Conservation (phyloP, 371 early-diverging fungal species). For the Mortierella sp. region DNA sequence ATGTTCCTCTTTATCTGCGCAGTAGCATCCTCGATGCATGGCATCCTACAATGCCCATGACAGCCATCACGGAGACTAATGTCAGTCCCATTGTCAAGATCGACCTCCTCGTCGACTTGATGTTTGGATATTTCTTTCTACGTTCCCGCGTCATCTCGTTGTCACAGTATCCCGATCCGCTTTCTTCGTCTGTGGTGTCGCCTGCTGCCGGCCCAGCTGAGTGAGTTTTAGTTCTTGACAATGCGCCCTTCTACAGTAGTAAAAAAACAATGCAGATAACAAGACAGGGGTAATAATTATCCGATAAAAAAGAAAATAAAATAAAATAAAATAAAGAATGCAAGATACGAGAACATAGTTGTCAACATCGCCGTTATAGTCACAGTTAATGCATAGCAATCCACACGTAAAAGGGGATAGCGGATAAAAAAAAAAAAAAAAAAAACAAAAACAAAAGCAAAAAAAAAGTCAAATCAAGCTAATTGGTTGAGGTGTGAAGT, state of each 20-base stretch:
- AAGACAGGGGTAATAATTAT: neutral
- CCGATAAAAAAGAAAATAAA: neutral
- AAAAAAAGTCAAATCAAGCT: neutral
- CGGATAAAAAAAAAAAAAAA: neutral
- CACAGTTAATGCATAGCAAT: neutral
- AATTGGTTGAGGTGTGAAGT: neutral
- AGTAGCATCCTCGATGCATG: slow-evolving; percentile 33
- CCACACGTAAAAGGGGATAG: neutral
- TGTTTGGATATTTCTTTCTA: slow-evolving; percentile 42
- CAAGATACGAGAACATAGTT: neutral
- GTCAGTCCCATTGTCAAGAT: slow-evolving; percentile 53
- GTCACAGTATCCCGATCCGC: slow-evolving; percentile 21
- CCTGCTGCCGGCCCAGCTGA: slow-evolving; percentile 4
- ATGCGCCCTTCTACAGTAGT: slow-evolving; percentile 28
- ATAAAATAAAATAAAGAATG: neutral
- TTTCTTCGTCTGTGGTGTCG: slow-evolving; percentile 36
- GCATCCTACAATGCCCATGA: slow-evolving; percentile 49
- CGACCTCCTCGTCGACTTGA: slow-evolving; percentile 48
- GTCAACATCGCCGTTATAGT: neutral
- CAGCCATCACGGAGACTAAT: slow-evolving; percentile 42
- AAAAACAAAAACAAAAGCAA: too few species aligned
- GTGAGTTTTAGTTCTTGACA: slow-evolving; percentile 27
- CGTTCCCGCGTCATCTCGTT: slow-evolving; percentile 47
- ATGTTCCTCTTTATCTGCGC: slow-evolving; percentile 20
- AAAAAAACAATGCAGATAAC: neutral